phyloP scores from a whole-genome alignment of 257 asterid species.

The Ilex aquifolium region DNA sequence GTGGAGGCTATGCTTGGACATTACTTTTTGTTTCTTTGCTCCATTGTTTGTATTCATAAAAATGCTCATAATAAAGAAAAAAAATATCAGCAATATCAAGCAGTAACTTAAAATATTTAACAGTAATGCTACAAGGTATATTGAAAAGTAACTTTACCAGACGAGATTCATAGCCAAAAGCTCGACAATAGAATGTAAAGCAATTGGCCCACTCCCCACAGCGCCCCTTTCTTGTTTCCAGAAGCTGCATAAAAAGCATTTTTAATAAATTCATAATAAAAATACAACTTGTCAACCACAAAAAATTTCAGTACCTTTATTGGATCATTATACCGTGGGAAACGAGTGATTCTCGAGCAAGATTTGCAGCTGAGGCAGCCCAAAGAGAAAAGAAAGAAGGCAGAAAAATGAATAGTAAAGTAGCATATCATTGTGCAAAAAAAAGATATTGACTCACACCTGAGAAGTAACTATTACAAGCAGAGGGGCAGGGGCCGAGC shows the following conservation, averaged over 20 bases:
- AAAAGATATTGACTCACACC: too few species aligned
- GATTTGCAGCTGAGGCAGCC: slow-evolving; percentile 56
- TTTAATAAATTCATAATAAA: slow-evolving; percentile 6
- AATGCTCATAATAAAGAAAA: too few species aligned
- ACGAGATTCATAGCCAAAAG: slow-evolving; percentile 89
- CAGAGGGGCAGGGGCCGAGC: too few species aligned
- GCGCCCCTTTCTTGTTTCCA: slow-evolving; percentile 90
- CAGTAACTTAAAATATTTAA: neutral
- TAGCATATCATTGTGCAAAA: neutral
- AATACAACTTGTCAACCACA: slow-evolving; percentile 10
- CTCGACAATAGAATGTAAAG: slow-evolving; percentile 89
- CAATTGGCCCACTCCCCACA: slow-evolving; percentile 99
- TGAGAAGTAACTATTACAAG: too few species aligned
- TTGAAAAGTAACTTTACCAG: slow-evolving; percentile 31
- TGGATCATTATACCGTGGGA: slow-evolving; percentile 95
- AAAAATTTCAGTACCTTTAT: slow-evolving; percentile 51
- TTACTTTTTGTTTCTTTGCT: too few species aligned
- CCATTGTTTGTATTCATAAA: too few species aligned
- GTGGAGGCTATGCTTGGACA: too few species aligned
- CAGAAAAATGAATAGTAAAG: neutral
- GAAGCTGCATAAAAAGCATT: slow-evolving; percentile 52
- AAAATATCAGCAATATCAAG: too few species aligned
- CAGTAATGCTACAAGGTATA: neutral
- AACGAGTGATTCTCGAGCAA: slow-evolving; percentile 70
- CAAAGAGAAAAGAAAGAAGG: neutral